Conservation (phyloP, 179 eudicot genomes). For the Spinacia oleracea region DNA sequence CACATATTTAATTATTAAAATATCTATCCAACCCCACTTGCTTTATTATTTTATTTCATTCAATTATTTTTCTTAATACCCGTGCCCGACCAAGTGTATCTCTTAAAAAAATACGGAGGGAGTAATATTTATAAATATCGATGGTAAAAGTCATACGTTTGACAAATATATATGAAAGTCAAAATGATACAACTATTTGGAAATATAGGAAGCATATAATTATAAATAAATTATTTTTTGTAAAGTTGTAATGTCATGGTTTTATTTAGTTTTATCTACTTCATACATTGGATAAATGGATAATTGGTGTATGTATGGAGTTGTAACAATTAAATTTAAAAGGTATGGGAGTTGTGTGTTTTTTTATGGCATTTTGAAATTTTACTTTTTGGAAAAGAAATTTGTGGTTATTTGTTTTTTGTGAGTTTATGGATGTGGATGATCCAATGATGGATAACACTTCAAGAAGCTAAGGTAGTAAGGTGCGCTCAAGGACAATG, state of each 20-base stretch:
- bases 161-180: too few species aligned
- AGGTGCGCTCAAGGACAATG: neutral
- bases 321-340: neutral
- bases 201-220: too few species aligned
- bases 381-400: neutral
- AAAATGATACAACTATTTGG: too few species aligned
- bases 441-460: neutral
- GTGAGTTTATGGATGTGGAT: neutral
- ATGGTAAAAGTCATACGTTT: too few species aligned
- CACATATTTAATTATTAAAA: too few species aligned
- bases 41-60: too few species aligned
- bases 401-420: neutral
- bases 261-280: neutral
- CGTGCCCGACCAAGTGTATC: too few species aligned
- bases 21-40: too few species aligned
- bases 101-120: too few species aligned
- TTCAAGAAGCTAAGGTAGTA: neutral
- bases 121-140: too few species aligned
- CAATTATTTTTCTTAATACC: too few species aligned
- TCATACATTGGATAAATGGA: conserved; percentile 7
- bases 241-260: neutral
- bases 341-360: neutral
- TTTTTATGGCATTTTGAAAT: neutral
- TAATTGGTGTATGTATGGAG: neutral
- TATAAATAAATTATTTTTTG: neutral